A percentile compares a stretch with the other conserved stretches of the same genome.
Conservation (phyloP, 2,329 filamentous ascomycete species). For the Aureobasidium sp. region DNA sequence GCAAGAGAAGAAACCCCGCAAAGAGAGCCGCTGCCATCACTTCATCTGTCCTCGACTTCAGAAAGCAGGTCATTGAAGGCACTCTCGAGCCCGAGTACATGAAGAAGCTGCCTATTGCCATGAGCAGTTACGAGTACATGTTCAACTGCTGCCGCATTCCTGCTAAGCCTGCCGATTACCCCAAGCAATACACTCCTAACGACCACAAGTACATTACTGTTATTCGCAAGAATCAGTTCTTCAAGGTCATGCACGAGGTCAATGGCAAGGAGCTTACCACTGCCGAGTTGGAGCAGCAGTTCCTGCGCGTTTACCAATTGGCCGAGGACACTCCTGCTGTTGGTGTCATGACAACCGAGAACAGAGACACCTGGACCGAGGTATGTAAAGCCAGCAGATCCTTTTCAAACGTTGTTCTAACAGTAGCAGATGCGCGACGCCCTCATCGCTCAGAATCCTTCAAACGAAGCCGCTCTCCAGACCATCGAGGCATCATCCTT, state of each 20-base stretch:
- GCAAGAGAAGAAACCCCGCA: constrained; percentile 74
- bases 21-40: constrained; percentile 90
- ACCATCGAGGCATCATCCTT: constrained; percentile 86
- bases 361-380: constrained; percentile 88
- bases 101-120: constrained; percentile 94
- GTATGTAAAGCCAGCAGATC: constrained; percentile 31
- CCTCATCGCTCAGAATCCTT: constrained; percentile 66
- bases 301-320: constrained; percentile 72
- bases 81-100: constrained; percentile 95
- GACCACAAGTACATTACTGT: constrained; percentile 83
- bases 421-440: constrained; percentile 51
- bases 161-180: constrained; percentile 72
- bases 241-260: constrained; percentile 78
- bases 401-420: neutral
- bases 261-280: constrained; percentile 80
- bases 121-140: constrained; percentile 99
- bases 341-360: constrained; percentile 80
- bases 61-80: constrained; percentile 77
- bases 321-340: constrained; percentile 68
- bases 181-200: constrained; percentile 67
- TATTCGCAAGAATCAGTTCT: constrained; percentile 95
- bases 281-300: constrained; percentile 83
- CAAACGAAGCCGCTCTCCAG: constrained; percentile 71
- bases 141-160: constrained; percentile 90
- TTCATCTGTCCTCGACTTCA: constrained; percentile 83